Evolutionary conservation across 805 yeast species (phyloP), one percentile per base, ranked within the genome.

Genomic region (Sporopachydermia lactativora): DNA sequence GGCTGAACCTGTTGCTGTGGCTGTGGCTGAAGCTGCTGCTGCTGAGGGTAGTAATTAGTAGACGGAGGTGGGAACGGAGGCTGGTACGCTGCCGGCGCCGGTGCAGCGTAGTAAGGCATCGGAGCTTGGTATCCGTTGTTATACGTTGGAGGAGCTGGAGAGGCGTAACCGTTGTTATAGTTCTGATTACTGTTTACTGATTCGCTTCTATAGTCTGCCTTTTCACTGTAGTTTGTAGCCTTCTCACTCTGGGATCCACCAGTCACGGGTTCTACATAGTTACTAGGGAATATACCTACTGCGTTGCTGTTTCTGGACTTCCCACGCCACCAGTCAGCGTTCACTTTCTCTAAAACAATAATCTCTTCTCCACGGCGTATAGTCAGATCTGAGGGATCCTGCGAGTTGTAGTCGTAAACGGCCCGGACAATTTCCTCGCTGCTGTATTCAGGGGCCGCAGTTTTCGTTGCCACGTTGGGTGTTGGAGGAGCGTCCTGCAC

Each of bases 311-410:
- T 55, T 14, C 64, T 61, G 42, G 52, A 53, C 31, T 58, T 56
- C 38, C 98, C 98, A 54, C 73, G 80, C 82, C 92, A 86, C 98
- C 98, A 89, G 53, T 86, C 89, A 34, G 71, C 68, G 15, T 89
- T 81, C 38, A 80, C 66, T 51, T 75, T 81, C 54, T 86, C 94
- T 4, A 74, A 42, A 3, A 92, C 73, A 19, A 71, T 70, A 39
- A 92, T 57, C 51, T 70, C 75, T 46, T 81, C 89, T 42, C 94
- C 96, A 34, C 62, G 67, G 28, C 49, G 51, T 15, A 89, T 65
- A 5, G 56, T 60, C 50, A 89, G 62, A 58, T 89, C 98, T 24
- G 77, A 89, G 1, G 72, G 64, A 55, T 83, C 85, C 49, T 77
- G 82, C 0, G 94, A 77, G 4, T 61, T 58, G 60, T 78, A 89